Conservation (phyloP, 768 basidiomycete genomes). For the Termitomyces sp. region DNA sequence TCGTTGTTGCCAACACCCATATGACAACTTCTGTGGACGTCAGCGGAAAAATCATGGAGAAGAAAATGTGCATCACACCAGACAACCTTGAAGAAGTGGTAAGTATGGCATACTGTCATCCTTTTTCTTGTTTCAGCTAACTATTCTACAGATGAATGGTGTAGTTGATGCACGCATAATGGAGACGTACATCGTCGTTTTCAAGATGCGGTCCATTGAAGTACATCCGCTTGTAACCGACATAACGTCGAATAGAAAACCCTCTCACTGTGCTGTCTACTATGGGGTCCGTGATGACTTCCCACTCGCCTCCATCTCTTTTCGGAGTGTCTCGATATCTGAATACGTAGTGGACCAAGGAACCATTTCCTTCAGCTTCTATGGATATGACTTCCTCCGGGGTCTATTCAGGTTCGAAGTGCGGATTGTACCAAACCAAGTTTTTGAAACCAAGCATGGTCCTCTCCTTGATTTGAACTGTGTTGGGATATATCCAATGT, state of each 20-base stretch:
- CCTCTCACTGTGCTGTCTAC: not conserved
- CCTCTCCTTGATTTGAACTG: constrained; percentile 38
- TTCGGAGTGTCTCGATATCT: constrained; percentile 43
- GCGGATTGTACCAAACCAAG: constrained; percentile 16
- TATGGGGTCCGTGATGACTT: not conserved
- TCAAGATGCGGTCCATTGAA: constrained; percentile 51
- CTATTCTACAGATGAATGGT: constrained; percentile 30
- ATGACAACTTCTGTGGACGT: constrained; percentile 10
- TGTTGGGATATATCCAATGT: constrained; percentile 41
- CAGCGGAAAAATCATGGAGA: not conserved
- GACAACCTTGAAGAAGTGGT: constrained; percentile 34
- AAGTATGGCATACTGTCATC: constrained; percentile 5
- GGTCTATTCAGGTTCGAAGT: constrained; percentile 51
- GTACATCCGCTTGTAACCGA: constrained; percentile 28
- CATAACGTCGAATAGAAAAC: not conserved
- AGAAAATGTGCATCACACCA: constrained; percentile 4
- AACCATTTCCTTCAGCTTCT: constrained; percentile 29
- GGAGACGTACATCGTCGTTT: constrained; percentile 47
- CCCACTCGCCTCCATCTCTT: constrained; percentile 27
- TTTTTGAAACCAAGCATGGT: not conserved
- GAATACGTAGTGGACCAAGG: constrained; percentile 15
- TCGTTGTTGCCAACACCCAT: constrained; percentile 21
- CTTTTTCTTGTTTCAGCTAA: not conserved
- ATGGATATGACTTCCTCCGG: constrained; percentile 42
- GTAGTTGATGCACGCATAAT: constrained; percentile 43